Evolutionary conservation across 2,329 filamentous ascomycete species (phyloP).

Genomic region (Fusarium metavorans): DNA sequence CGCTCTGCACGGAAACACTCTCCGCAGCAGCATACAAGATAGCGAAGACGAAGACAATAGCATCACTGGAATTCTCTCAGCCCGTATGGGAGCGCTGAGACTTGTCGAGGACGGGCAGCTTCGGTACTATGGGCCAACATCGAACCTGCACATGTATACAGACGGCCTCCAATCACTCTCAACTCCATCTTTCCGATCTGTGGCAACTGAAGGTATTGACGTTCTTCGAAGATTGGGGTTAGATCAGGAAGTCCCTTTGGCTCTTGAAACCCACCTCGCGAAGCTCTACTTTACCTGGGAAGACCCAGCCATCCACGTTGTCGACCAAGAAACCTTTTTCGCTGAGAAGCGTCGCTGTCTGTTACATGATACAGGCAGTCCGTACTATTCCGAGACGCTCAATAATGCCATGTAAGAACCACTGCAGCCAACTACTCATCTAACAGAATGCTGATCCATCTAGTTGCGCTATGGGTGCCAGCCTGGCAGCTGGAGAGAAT

Average conservation of each 20-base stretch:
- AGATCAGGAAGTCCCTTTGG: slow-evolving; percentile 17
- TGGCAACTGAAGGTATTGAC: background rate
- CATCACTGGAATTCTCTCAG: slow-evolving; percentile 23
- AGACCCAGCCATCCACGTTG: slow-evolving; percentile 38
- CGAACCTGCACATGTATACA: slow-evolving; percentile 25
- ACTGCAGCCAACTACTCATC: no score
- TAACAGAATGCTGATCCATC: background rate
- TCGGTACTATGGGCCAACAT: slow-evolving; percentile 37
- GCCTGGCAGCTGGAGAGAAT: slow-evolving; percentile 1
- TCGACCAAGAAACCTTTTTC: slow-evolving; percentile 38
- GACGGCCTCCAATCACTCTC: slow-evolving; percentile 4
- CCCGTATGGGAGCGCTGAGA: slow-evolving; percentile 26
- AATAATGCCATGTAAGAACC: slow-evolving; percentile 39
- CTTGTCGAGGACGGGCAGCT: slow-evolving; percentile 30
- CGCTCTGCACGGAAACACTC: no score
- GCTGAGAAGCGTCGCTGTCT: slow-evolving; percentile 13
- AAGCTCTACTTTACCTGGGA: slow-evolving; percentile 44
- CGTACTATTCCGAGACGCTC: slow-evolving; percentile 42
- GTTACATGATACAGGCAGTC: slow-evolving; percentile 7
- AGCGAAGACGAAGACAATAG: background rate
- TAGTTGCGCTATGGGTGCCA: slow-evolving; percentile 28
- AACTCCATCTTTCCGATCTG: background rate
- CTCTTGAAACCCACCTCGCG: slow-evolving; percentile 32
- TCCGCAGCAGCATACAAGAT: background rate
- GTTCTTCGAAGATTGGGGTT: slow-evolving; percentile 16